Percentiles rank a stretch among this genome's conserved stretches.
These are phyloP conservation scores for Amoebophrya sp. DNA, from an alignment of 169 alveolate species.

Conservation along the genomic window DNA sequence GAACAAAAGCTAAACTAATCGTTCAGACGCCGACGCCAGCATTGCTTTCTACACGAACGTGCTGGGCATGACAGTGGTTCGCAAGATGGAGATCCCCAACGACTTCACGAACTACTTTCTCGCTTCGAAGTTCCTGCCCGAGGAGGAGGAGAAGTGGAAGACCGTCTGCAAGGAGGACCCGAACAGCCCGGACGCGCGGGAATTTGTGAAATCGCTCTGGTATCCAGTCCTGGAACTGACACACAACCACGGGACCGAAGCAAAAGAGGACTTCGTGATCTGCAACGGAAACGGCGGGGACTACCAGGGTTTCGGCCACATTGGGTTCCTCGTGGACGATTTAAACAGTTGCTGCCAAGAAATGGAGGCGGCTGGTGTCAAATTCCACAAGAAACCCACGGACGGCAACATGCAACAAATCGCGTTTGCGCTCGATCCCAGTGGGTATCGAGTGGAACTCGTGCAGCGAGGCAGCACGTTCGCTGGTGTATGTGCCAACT, in stretches of 20 bases:
- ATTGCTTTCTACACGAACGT: conserved; percentile 52
- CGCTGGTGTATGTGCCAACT: no score
- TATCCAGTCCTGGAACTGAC: conserved; percentile 58
- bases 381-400: conserved; percentile 38
- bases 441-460: conserved; percentile 61
- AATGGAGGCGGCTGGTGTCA: conserved; percentile 47
- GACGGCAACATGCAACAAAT: conserved; percentile 57
- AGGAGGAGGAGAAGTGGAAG: conserved; percentile 36
- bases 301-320: conserved; percentile 65
- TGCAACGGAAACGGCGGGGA: conserved; percentile 56
- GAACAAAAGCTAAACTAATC: no score
- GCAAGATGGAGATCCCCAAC: background rate
- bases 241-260: conserved; percentile 64
- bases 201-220: conserved; percentile 51
- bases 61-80: conserved; percentile 55
- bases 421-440: conserved; percentile 64
- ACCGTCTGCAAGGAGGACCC: background rate
- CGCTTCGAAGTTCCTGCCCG: conserved; percentile 27
- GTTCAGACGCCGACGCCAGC: conserved; percentile 50
- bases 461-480: conserved; percentile 51
- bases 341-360: conserved; percentile 54
- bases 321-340: conserved; percentile 60
- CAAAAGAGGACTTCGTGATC: conserved; percentile 48
- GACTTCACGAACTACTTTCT: conserved; percentile 49
- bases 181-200: conserved; percentile 47